These are phyloP conservation scores for Pleurotus platypus DNA, from an alignment of 768 basidiomycete genomes.

Conservation along the genomic window DNA sequence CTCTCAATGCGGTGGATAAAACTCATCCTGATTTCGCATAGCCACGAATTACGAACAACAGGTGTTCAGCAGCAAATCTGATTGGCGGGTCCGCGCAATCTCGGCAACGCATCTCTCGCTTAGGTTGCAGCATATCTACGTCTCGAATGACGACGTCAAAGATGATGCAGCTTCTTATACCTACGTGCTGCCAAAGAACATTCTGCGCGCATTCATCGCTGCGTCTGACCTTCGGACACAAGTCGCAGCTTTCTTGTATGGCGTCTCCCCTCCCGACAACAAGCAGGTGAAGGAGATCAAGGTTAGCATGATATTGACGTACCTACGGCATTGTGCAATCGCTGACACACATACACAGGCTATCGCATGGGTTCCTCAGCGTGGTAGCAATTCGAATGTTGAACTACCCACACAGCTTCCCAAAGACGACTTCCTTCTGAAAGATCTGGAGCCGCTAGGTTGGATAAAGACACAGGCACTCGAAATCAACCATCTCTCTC, in stretches of 20 bases:
- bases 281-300: conserved; percentile 99
- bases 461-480: conserved; percentile 97
- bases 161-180: conserved; percentile 95
- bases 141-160: conserved; percentile 98
- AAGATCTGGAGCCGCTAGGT: conserved; percentile 91
- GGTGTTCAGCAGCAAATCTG: conserved; percentile 98
- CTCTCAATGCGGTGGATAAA: not conserved
- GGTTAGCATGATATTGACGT: conserved; percentile 25
- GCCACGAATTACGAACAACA: conserved; percentile 98
- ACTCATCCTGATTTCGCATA: conserved; percentile 18
- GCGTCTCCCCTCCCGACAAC: conserved; percentile 91
- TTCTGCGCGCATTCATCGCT: conserved; percentile 89
- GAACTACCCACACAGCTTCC: conserved; percentile 90
- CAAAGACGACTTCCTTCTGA: conserved; percentile 91
- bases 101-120: conserved; percentile 95
- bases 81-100: conserved; percentile 98
- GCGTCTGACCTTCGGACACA: conserved; percentile 95
- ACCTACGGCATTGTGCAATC: not conserved
- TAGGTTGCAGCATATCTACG: conserved; percentile 97
- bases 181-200: conserved; percentile 96
- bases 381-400: conserved; percentile 91
- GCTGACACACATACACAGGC: conserved; percentile 39
- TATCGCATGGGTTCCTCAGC: conserved; percentile 95
- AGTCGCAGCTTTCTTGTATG: conserved; percentile 92
- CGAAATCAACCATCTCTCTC: conserved; percentile 89